Conservation (phyloP, 23 red algal genomes). For the Gracilaria gracilis region DNA sequence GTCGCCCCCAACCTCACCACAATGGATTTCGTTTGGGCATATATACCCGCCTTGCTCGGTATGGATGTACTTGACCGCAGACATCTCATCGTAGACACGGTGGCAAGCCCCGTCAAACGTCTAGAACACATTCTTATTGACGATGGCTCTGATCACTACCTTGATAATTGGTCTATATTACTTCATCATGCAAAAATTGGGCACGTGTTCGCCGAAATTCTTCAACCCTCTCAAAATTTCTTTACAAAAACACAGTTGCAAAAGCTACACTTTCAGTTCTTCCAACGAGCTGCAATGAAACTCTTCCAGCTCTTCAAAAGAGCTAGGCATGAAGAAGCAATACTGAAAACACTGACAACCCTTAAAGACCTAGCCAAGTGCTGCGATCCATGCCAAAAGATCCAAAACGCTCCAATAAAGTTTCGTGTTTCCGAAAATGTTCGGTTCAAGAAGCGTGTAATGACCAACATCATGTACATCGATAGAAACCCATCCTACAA, state of each 20-base stretch:
- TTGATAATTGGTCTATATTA: slow-evolving; percentile 38
- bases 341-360: background rate
- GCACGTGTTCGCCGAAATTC: slow-evolving; percentile 19
- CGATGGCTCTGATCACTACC: background rate
- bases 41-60: slow-evolving; percentile 43
- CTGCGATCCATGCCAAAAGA: slow-evolving; percentile 55
- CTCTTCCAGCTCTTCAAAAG: slow-evolving; percentile 39
- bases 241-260: slow-evolving; percentile 41
- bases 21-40: slow-evolving; percentile 29
- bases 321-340: slow-evolving; percentile 38
- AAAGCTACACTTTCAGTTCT: slow-evolving; percentile 51
- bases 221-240: background rate
- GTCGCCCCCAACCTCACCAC: background rate
- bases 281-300: slow-evolving; percentile 32
- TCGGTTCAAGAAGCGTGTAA: slow-evolving; percentile 16
- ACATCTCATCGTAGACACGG: slow-evolving; percentile 23
- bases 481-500: slow-evolving; percentile 37
- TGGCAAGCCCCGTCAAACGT: background rate
- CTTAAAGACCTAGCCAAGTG: slow-evolving; percentile 23
- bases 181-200: background rate
- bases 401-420: slow-evolving; percentile 35
- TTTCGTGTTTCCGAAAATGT: slow-evolving; percentile 48
- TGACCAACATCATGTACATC: slow-evolving; percentile 63
- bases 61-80: slow-evolving; percentile 37
- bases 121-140: background rate